Percentiles rank a stretch among this genome's conserved stretches.
Conservation (phyloP, 345 rosid genomes). For the Citrus unshiu region DNA sequence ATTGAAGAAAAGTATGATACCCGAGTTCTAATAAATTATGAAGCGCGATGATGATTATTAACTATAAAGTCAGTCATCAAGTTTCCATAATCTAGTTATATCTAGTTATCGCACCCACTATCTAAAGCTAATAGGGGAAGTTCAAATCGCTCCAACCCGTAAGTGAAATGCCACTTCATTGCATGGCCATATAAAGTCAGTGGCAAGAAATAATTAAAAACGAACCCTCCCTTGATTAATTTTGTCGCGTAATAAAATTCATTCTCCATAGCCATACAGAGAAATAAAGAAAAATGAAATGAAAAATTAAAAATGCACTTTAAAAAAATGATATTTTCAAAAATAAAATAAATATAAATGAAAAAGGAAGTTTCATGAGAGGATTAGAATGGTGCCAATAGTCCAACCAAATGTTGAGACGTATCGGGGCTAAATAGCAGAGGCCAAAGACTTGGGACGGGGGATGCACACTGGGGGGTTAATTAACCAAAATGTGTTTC, state of each 20-base stretch:
- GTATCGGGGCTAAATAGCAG: neutral
- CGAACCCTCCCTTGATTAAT: neutral
- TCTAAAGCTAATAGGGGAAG: neutral
- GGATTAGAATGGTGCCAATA: too few species aligned
- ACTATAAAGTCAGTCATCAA: neutral
- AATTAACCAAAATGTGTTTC: neutral
- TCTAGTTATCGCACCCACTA: neutral
- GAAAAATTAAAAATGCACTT: too few species aligned
- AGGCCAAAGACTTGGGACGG: neutral
- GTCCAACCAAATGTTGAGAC: neutral
- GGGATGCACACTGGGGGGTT: neutral
- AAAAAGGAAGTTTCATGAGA: too few species aligned
- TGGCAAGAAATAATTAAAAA: neutral
- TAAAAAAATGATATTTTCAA: too few species aligned
- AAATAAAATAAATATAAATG: too few species aligned
- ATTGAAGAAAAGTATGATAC: too few species aligned
- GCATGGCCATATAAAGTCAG: neutral
- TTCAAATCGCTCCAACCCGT: neutral
- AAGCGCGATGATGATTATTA: too few species aligned
- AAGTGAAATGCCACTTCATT: neutral
- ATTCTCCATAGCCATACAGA: neutral
- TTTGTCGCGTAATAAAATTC: neutral
- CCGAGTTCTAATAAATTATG: neutral
- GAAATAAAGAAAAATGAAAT: too few species aligned
- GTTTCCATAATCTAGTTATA: neutral